A percentile compares a stretch with the other conserved stretches of the same genome.
Conservation (phyloP, 805 yeast genomes). For the Ogataea zsoltii region DNA sequence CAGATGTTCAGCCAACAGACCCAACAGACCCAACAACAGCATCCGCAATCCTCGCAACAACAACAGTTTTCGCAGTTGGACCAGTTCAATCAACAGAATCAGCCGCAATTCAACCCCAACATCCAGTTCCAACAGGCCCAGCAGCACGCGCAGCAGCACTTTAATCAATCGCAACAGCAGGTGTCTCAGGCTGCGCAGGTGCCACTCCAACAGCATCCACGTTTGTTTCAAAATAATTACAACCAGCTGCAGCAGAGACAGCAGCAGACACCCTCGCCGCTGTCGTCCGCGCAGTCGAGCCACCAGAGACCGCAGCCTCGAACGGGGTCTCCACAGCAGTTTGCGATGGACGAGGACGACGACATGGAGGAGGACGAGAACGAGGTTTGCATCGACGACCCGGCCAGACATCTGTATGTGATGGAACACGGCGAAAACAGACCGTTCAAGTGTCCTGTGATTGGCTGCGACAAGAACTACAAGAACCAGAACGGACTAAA, state of each 20-base stretch:
- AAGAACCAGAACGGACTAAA: constrained; percentile 97
- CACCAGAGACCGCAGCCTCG: constrained; percentile 13
- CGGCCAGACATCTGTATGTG: constrained; percentile 91
- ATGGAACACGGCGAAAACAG: constrained; percentile 89
- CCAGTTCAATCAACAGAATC: constrained; percentile 21
- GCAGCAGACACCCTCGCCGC: constrained; percentile 19
- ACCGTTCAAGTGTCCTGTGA: constrained; percentile 96
- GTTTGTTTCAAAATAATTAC: constrained; percentile 17
- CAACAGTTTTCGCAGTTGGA: constrained; percentile 9
- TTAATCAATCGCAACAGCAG: constrained; percentile 11
- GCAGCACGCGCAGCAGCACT: constrained; percentile 12
- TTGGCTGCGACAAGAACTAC: constrained; percentile 96
- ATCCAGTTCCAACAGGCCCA: constrained; percentile 14
- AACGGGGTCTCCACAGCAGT: constrained; percentile 27
- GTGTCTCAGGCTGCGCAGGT: background rate
- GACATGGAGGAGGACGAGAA: constrained; percentile 28
- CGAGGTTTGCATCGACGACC: constrained; percentile 86
- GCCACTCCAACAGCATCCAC: constrained; percentile 18
- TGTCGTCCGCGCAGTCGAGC: constrained; percentile 18
- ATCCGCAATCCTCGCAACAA: constrained; percentile 3
- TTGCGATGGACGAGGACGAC: constrained; percentile 38
- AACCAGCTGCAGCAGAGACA: constrained; percentile 20
- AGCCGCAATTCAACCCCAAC: constrained; percentile 7
- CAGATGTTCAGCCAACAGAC: constrained; percentile 10
- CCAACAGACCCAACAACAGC: constrained; percentile 14